These are phyloP conservation scores for Metarhizium rileyi DNA, from an alignment of 2,329 filamentous ascomycete genomes.

Conservation along the genomic window DNA sequence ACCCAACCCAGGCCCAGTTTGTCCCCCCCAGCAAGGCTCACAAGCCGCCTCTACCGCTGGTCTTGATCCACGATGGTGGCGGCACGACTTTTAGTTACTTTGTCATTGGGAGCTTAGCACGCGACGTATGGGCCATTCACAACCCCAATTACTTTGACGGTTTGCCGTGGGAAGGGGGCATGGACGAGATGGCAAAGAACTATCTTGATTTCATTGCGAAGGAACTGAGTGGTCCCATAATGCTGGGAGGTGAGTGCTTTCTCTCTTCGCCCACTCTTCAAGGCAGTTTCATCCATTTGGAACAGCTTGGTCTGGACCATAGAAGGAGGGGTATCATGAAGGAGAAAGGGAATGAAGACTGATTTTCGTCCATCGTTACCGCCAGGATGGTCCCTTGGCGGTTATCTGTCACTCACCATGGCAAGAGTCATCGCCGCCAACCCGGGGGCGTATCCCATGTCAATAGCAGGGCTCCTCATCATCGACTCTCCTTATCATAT, in stretches of 20 bases:
- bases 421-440: slow-evolving; percentile 16
- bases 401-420: slow-evolving; percentile 17
- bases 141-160: slow-evolving; percentile 18
- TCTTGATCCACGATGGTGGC: slow-evolving; percentile 22
- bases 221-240: slow-evolving; percentile 15
- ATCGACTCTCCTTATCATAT: slow-evolving; percentile 21
- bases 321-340: background rate
- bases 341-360: background rate
- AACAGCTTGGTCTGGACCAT: background rate
- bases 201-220: slow-evolving; percentile 16
- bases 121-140: slow-evolving; percentile 22
- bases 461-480: slow-evolving; percentile 17
- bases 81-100: slow-evolving; percentile 22
- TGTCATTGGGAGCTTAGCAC: slow-evolving; percentile 16
- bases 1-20: slow-evolving; percentile 15
- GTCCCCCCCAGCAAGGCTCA: slow-evolving; percentile 10
- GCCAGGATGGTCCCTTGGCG: slow-evolving; percentile 22
- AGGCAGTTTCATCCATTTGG: background rate
- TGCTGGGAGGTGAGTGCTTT: slow-evolving; percentile 15
- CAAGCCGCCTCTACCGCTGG: slow-evolving; percentile 14
- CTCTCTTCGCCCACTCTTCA: background rate
- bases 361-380: background rate
- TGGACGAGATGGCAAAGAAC: slow-evolving; percentile 19
- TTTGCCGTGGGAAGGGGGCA: slow-evolving; percentile 16
- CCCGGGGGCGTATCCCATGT: slow-evolving; percentile 12